Evolutionary conservation across 306 rosid species (phyloP).

Genomic region (Boehmeria nivea): DNA sequence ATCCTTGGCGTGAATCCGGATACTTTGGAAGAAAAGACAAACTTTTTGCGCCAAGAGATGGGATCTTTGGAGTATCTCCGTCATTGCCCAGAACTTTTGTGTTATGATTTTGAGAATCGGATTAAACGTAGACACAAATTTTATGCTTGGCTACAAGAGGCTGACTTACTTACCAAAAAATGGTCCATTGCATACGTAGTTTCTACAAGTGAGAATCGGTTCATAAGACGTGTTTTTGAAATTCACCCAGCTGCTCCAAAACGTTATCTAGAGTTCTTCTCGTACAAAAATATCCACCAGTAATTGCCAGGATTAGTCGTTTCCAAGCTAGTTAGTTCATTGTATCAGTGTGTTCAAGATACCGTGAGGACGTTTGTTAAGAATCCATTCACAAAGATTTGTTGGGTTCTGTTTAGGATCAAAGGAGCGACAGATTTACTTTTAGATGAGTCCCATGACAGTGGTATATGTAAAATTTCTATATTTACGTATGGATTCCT

Average conservation of each 20-base stretch:
- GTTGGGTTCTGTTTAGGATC: too few relatives aligned
- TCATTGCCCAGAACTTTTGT: neutral
- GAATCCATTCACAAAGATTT: too few relatives aligned
- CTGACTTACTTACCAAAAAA: too few relatives aligned
- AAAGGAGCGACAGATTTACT: too few relatives aligned
- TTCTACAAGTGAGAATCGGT: neutral
- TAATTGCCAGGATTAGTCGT: neutral
- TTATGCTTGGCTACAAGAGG: neutral
- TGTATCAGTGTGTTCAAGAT: too few relatives aligned
- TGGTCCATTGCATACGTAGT: neutral
- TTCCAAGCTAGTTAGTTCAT: too few relatives aligned
- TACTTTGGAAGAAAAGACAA: neutral
- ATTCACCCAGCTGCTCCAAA: slow-evolving; percentile 1
- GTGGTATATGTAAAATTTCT: too few relatives aligned
- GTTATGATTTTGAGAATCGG: neutral
- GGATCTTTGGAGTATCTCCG: neutral
- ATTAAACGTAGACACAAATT: neutral
- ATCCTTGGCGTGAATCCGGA: neutral
- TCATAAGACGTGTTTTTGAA: neutral
- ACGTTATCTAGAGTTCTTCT: neutral
- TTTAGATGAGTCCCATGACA: too few relatives aligned
- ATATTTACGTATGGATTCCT: slow-evolving; percentile 25
- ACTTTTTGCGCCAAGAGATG: neutral
- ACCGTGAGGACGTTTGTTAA: too few relatives aligned
- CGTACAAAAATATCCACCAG: neutral